Base-by-base conservation (phyloP, 2,329 filamentous ascomycete species). In the Pseudocercospora vitis region DNA sequence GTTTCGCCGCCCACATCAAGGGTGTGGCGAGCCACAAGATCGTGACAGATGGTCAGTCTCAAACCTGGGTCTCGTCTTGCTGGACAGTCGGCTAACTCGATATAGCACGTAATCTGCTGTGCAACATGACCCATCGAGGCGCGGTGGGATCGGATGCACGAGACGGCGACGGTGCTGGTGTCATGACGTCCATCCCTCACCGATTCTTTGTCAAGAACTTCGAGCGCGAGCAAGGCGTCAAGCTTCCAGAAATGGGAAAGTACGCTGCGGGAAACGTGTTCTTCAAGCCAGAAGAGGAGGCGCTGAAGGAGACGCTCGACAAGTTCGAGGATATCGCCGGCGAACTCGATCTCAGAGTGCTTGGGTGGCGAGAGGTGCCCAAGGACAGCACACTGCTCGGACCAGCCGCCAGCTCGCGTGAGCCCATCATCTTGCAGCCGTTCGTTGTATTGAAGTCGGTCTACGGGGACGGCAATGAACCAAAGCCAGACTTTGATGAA, bases 51-150 rank as follows among this genome's bases (percentile, higher is more conserved):
- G 92, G 89, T 94, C 75, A 78, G 85, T 76, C 32, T 29, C n/a
- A 14, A 12, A 14, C 16, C 21, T 26, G 24, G 9, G 2, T 14
- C 1, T 1, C 40, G 14, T 28, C 12, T 6, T 16, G 14, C 7
- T 2, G 3, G 3, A 19, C 2, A 4, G 5, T 7, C 50, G 18
- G 55, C 71, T 76, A 63, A 78, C 71, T 35, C 53, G 37, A 44
- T 9, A 39, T 66, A 94, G 89, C 91, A 63, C 88, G 89, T 63
- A 95, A 91, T 75, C 81, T 99, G 58, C 85, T 99, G 60, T 99
- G 94, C 82, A 97, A 99, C 82, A 99, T 99, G 94, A 97, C 94
- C 81, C 94, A 99, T 80, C 88, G 94, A 73, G 94, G 94, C 80
- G 94, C 94, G 61, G 92, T 97, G 66, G 94, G 94, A 65, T 97